Conservation (phyloP, 1,284 basidiomycete genomes). For the Leucoagaricus sp. region DNA sequence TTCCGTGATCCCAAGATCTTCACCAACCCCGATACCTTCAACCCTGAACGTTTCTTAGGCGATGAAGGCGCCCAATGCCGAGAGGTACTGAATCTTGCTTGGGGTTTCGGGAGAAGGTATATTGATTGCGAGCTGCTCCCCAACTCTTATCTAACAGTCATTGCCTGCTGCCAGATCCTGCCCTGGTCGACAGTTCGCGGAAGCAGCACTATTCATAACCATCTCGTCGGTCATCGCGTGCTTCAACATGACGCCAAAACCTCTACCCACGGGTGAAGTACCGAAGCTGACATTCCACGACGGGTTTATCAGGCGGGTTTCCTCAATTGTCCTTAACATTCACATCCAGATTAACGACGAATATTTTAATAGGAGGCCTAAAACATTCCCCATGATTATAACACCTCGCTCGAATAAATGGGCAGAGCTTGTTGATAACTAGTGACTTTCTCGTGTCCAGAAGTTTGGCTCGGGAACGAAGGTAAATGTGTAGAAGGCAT, state of each 20-base stretch:
- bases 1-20: slow-evolving; percentile 14
- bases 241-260: slow-evolving; percentile 2
- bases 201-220: slow-evolving; percentile 6
- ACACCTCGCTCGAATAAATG: slow-evolving; percentile 5
- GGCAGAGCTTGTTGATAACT: background rate
- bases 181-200: slow-evolving; percentile 7
- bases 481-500: background rate
- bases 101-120: slow-evolving; percentile 9
- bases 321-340: background rate
- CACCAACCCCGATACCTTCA: slow-evolving; percentile 10
- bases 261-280: slow-evolving; percentile 2
- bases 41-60: slow-evolving; percentile 10
- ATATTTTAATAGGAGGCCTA: slow-evolving; percentile 1
- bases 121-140: background rate
- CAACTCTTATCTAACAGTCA: background rate
- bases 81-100: background rate
- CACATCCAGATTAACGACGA: background rate
- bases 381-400: slow-evolving; percentile 2
- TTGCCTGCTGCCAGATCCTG: background rate
- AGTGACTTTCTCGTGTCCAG: background rate
- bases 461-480: background rate
- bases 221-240: background rate
- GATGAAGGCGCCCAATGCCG: slow-evolving; percentile 2
- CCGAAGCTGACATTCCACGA: background rate
- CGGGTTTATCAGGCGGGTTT: slow-evolving; percentile 2